A percentile compares a stretch with the other conserved stretches of the same genome.
Conservation (phyloP, 2,329 filamentous ascomycete species). For the Alternaria sp. region DNA sequence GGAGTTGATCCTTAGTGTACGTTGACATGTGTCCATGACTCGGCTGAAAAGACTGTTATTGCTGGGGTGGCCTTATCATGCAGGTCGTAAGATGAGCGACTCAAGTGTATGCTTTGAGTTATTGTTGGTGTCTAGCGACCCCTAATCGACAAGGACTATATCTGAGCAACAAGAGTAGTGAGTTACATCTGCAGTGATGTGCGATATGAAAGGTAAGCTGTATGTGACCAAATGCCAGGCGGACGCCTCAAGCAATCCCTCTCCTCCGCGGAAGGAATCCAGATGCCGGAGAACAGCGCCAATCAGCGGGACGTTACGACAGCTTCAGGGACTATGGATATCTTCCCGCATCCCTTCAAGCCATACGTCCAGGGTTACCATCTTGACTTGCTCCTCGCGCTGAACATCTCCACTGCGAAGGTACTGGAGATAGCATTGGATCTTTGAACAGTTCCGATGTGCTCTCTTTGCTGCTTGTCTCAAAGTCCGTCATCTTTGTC, state of each 20-base stretch:
- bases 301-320: not conserved
- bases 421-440: not conserved
- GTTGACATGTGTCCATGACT: not conserved
- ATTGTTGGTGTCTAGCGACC: not conserved
- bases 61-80: not conserved
- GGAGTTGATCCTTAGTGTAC: conserved; percentile 9
- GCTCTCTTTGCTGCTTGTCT: conserved; percentile 1
- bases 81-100: not conserved
- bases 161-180: not conserved
- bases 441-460: not conserved
- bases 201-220: not conserved
- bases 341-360: not conserved
- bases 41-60: not conserved
- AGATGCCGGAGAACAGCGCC: not conserved
- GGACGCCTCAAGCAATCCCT: too few relatives aligned
- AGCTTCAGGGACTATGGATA: not conserved
- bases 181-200: not conserved
- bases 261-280: not conserved
- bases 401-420: conserved; percentile 1
- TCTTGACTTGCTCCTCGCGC: not conserved
- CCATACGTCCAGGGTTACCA: not conserved
- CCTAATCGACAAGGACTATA: too few relatives aligned
- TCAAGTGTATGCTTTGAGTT: not conserved
- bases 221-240: not conserved
- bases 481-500: not conserved